Percentiles rank a stretch among this genome's conserved stretches.
phyloP scores from a whole-genome alignment of 371 early-diverging fungal genomes.

The Lichtheimia hyalospora region DNA sequence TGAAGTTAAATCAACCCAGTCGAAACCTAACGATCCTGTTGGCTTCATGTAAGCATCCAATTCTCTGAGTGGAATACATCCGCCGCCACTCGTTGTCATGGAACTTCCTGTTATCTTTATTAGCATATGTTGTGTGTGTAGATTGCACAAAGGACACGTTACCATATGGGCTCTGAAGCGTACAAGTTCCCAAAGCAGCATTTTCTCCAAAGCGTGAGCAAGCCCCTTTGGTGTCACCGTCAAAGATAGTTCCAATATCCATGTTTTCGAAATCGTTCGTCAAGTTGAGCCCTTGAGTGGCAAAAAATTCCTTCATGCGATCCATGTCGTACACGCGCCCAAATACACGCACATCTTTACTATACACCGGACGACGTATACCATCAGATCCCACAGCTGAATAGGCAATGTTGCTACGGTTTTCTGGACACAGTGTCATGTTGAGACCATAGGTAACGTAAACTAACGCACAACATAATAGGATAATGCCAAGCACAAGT shows the following conservation, averaged over 20 bases:
- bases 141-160: conserved; percentile 17
- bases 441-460: conserved; percentile 71
- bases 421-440: conserved; percentile 46
- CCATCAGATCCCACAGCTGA: conserved; percentile 18
- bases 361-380: conserved; percentile 27
- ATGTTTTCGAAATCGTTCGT: conserved; percentile 45
- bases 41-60: conserved; percentile 22
- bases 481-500: conserved; percentile 64
- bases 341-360: conserved; percentile 44
- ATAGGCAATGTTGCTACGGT: conserved; percentile 23
- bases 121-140: not conserved
- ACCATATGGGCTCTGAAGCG: conserved; percentile 46
- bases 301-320: conserved; percentile 37
- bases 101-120: conserved; percentile 25
- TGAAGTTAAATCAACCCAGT: conserved; percentile 38
- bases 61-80: conserved; percentile 34
- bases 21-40: conserved; percentile 26
- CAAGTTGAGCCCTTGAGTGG: conserved; percentile 32
- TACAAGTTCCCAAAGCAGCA: conserved; percentile 25
- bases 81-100: conserved; percentile 20
- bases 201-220: conserved; percentile 27
- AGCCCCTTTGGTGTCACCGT: conserved; percentile 36
- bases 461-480: conserved; percentile 56
- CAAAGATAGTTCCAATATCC: conserved; percentile 53
- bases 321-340: conserved; percentile 47